Evolutionary conservation across 2,329 filamentous ascomycete species (phyloP), one percentile per base, ranked within the genome.

Genomic region (Ceratocystiopsis sp.): DNA sequence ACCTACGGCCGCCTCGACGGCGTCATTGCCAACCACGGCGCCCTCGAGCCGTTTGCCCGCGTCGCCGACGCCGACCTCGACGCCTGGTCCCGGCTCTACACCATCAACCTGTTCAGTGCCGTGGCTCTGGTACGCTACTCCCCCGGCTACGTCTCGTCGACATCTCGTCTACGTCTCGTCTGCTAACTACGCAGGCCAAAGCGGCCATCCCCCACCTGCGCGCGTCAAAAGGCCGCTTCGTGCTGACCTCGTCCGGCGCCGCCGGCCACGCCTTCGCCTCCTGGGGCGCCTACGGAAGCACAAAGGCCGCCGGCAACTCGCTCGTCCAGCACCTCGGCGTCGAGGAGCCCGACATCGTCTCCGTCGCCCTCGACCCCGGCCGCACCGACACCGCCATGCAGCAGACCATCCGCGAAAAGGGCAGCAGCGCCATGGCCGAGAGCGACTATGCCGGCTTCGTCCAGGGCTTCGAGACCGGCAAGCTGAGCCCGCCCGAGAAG

Each of bases 341-440:
- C 1, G 87, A 95, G 56, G 87, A 94, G 58, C 76, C 80, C 1
- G 68, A 78, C 14, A 75, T 94, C 38, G 82, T 73, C 0, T 78
- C 75, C 13, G 62, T 94, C 0, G 69, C 83, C 0, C 65, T 95
- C 33, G 69, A 78, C 4, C 87, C 87, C 0, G 87, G 87, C 3
- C 75, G 83, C 38, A 80, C 93, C 9, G 82, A 94, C 55, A 95
- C 87, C 0, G 80, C 80, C 42, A 95, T 95, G 87, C 87, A 94
- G 58, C 69, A 69, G n/a, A 72, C 81, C 45, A 73, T 98, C 45
- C 69, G 91, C 41, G 78, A 86, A 39, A 57, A 61, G 4, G 71
- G 68, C 37, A 59, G 61, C 35, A 55, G 57, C 2, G 59, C 58
- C 43, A 77, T 77, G 73, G 54, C 65, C 41, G 57, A 65, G 43